Base-by-base conservation (phyloP, 1,284 basidiomycete species). In the Apiotrichum gamsii region DNA sequence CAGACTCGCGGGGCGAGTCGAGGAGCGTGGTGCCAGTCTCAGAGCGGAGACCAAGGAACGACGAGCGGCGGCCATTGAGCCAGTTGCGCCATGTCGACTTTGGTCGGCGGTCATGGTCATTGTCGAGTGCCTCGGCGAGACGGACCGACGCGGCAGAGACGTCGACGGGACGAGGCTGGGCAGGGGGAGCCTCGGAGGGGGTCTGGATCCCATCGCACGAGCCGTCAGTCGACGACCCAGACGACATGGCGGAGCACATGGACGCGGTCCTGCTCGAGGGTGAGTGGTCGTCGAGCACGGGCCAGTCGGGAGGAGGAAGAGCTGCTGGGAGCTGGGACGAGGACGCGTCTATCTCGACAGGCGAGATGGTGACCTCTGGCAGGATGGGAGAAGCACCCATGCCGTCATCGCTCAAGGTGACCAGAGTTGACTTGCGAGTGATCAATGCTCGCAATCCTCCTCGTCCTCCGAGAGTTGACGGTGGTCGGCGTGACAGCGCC, bases 121-220 rank as follows among this genome's bases (percentile, higher is more conserved):
- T 46, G 13, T 43, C 43, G 3, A 48, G 45, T 0, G 43, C 49
- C 1, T 45, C 52, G 13, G 43, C 43, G 2, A 51, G 45, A 14
- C 30, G 23, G 25, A 32, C 46, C 42, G 18, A 45, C 44, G 48
- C 52, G 45, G 34, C 52, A 37, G 38, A 57, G 29, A 47, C 51
- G 15, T 53, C 52, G 45, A 31, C 52, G 35, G 30, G 54, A 47
- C 20, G 36, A 24, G 28, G 53, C 46, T n/a, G n/a, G n/a, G n/a
- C n/a, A n/a, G 28, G 53, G 50, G n/a, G 25, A 28, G 41, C 39
- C 5, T 48, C 18, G 53, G 25, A 14, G 39, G 67, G 67, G 1
- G 67, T 70, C 34, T 58, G 51, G 20, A 60, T 43, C 2, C 58
- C 67, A 32, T 69, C 64, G 39, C 52, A 60, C 10, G 58, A 61